Evolutionary conservation across 306 rosid species (phyloP).

Genomic region (Dalbergia cultrata): DNA sequence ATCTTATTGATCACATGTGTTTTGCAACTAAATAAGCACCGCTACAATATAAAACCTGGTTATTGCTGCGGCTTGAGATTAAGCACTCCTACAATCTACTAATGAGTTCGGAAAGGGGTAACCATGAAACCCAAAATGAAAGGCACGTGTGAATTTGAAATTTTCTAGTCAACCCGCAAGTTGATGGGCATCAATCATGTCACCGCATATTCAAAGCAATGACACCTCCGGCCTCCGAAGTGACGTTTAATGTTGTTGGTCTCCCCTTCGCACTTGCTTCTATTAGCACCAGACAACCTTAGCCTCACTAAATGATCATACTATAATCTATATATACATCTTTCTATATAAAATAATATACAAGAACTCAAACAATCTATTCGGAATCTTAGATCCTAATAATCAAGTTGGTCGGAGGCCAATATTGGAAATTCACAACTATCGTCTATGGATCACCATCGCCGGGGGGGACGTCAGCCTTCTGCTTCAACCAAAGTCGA

Average conservation of each 20-base stretch:
- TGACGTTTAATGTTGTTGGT: neutral
- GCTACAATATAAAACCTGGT: too few relatives aligned
- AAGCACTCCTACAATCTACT: too few relatives aligned
- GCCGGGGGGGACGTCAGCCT: constrained; percentile 35
- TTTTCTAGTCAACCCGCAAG: too few relatives aligned
- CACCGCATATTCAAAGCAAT: neutral
- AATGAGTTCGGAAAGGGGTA: too few relatives aligned
- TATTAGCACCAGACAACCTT: too few relatives aligned
- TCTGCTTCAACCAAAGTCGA: constrained; percentile 60
- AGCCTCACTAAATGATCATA: neutral
- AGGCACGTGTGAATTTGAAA: too few relatives aligned
- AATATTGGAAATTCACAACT: neutral
- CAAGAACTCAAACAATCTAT: neutral
- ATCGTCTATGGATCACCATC: constrained; percentile 9
- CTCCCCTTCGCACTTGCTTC: neutral
- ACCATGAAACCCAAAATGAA: too few relatives aligned
- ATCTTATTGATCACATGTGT: too few relatives aligned
- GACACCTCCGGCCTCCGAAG: neutral
- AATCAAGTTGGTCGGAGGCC: neutral
- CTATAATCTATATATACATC: neutral
- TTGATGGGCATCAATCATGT: neutral
- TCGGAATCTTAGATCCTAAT: neutral
- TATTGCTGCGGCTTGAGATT: too few relatives aligned
- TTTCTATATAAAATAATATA: neutral
- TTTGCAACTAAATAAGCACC: too few relatives aligned